These are phyloP conservation scores for Polytrichum formosum DNA, from an alignment of 225 moss, liverwort and hornwort genomes.

Conservation along the genomic window DNA sequence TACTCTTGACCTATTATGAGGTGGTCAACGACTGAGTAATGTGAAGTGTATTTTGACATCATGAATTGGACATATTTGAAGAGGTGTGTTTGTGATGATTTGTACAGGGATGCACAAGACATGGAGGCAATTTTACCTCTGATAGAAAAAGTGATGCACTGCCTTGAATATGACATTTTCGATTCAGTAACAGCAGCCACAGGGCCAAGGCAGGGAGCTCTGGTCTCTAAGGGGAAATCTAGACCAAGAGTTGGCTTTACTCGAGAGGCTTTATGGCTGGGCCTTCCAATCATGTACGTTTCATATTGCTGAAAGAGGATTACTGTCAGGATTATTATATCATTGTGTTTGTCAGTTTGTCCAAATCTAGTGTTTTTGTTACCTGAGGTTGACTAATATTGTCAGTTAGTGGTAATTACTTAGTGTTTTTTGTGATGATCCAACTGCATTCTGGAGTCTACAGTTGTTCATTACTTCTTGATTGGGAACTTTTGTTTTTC, in stretches of 20 bases:
- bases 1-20: no score
- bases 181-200: constrained; percentile 23
- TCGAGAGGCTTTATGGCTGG: constrained; percentile 85
- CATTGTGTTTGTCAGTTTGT: no score
- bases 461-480: no score
- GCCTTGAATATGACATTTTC: constrained; percentile 75
- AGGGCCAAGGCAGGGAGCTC: constrained; percentile 23
- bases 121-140: constrained; percentile 76
- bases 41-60: no score
- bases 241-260: constrained; percentile 72
- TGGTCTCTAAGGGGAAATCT: constrained; percentile 14
- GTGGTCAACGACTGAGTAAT: no score
- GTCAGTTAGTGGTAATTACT: no score
- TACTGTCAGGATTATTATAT: no score
- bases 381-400: neutral
- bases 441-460: no score
- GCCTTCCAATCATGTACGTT: constrained; percentile 68
- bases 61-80: neutral
- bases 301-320: neutral
- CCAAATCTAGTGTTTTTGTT: constrained; percentile 11
- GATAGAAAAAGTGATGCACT: constrained; percentile 69
- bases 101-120: constrained; percentile 61
- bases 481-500: no score
- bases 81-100: no score
- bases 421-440: no score